A percentile compares a stretch with the other conserved stretches of the same genome.
Evolutionary conservation across 257 asterid genomes (phyloP).

Genomic region (Fraxinus americana): DNA sequence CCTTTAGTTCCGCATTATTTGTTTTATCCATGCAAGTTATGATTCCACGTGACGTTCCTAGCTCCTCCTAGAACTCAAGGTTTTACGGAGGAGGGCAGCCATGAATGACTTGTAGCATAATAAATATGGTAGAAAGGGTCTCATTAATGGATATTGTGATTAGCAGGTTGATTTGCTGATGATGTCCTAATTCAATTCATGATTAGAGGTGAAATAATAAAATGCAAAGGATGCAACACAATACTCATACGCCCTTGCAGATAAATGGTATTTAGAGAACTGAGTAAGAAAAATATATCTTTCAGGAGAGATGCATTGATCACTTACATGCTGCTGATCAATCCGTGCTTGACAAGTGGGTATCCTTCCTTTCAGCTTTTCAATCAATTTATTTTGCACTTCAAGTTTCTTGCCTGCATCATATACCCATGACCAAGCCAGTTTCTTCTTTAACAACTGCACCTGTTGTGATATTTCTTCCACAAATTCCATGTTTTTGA

Average conservation of each 20-base stretch:
- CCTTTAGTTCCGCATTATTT: too few species aligned
- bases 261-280: constrained; percentile 17
- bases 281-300: background rate
- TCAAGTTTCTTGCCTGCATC: constrained; percentile 65
- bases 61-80: too few species aligned
- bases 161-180: background rate
- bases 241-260: constrained; percentile 6
- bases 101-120: background rate
- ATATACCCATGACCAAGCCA: constrained; percentile 96
- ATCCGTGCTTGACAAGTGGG: constrained; percentile 69
- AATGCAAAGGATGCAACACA: constrained; percentile 6
- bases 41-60: too few species aligned
- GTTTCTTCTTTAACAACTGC: constrained; percentile 65
- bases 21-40: too few species aligned
- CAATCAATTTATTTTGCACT: constrained; percentile 49
- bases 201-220: background rate
- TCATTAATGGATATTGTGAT: background rate
- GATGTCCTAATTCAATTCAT: background rate
- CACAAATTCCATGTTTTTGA: constrained; percentile 75
- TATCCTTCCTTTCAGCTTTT: constrained; percentile 61
- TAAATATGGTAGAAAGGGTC: background rate
- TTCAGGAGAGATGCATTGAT: constrained; percentile 19
- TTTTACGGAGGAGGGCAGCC: background rate
- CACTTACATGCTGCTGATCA: constrained; percentile 63
- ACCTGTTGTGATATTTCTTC: constrained; percentile 78